A percentile compares a stretch with the other conserved stretches of the same genome.
Evolutionary conservation across 2,329 filamentous ascomycete species (phyloP).

Genomic region (Pezicula neosporulosa): DNA sequence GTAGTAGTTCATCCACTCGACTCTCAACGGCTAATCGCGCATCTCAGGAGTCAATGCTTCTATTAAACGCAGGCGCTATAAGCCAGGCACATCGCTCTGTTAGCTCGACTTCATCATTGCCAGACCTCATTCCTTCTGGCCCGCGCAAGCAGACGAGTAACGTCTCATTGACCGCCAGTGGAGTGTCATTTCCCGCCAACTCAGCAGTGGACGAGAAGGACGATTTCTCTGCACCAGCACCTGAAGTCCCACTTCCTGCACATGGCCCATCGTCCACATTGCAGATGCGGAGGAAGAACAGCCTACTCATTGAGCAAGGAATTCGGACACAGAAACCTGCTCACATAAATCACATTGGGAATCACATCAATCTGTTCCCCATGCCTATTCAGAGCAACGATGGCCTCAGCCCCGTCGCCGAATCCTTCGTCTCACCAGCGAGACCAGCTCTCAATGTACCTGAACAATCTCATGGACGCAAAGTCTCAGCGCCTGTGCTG

Average conservation of each 20-base stretch:
- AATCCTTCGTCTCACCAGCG: conserved; percentile 10
- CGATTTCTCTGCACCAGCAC: conserved; percentile 8
- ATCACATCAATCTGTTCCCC: conserved; percentile 6
- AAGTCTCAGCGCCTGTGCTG: conserved; percentile 23
- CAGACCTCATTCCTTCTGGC: conserved; percentile 25
- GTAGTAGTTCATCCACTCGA: conserved; percentile 24
- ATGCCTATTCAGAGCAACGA: neutral
- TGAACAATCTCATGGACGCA: conserved; percentile 17
- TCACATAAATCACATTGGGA: neutral
- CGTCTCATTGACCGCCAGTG: neutral
- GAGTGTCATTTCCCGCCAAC: conserved; percentile 1
- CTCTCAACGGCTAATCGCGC: conserved; percentile 18
- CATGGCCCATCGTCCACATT: neutral
- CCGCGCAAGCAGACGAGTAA: conserved; percentile 11
- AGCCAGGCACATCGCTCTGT: conserved; percentile 21
- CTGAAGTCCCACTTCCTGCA: conserved; percentile 7
- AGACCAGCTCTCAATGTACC: neutral
- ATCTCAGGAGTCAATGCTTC: conserved; percentile 25
- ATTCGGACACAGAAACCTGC: conserved; percentile 5
- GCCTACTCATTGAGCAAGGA: conserved; percentile 9
- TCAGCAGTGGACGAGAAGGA: conserved; percentile 5
- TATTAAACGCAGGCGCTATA: conserved; percentile 16
- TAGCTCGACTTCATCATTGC: conserved; percentile 25
- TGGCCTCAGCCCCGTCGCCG: conserved; percentile 24
- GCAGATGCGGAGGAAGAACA: neutral